Evolutionary conservation across 78 protist species (phyloP).

Genomic region (Dictyostelium capitatum): DNA sequence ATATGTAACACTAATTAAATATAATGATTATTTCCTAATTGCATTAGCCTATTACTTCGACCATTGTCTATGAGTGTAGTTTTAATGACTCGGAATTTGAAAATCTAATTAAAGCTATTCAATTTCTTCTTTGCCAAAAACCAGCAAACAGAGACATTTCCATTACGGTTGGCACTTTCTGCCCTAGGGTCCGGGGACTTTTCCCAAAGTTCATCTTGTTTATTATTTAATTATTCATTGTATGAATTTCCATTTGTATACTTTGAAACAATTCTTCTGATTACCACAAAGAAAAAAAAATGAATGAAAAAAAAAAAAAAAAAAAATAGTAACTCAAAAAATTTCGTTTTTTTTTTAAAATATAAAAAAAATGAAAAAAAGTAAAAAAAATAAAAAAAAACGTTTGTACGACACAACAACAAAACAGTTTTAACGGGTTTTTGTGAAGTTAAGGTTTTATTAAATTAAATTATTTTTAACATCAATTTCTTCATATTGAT

Average conservation of each 20-base stretch:
- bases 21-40: constrained; percentile 7
- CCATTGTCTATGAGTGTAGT: constrained; percentile 14
- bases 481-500: too few relatives aligned
- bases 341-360: too few relatives aligned
- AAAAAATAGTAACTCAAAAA: neutral
- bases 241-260: constrained; percentile 15
- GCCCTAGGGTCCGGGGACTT: constrained; percentile 67
- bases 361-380: too few relatives aligned
- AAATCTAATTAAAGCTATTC: neutral
- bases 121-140: constrained; percentile 36
- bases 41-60: constrained; percentile 37
- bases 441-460: too few relatives aligned
- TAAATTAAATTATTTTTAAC: too few relatives aligned
- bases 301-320: constrained; percentile 26
- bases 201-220: constrained; percentile 51
- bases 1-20: neutral
- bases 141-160: constrained; percentile 5
- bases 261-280: constrained; percentile 22
- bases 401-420: too few relatives aligned
- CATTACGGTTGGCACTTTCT: constrained; percentile 59
- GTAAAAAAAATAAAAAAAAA: too few relatives aligned
- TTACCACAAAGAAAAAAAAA: constrained; percentile 33
- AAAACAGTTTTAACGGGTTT: too few relatives aligned
- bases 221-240: neutral
- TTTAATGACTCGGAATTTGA: constrained; percentile 11